Base-by-base conservation (phyloP, 192 early-diverging fungal species). In the Backusella psychrophila region DNA sequence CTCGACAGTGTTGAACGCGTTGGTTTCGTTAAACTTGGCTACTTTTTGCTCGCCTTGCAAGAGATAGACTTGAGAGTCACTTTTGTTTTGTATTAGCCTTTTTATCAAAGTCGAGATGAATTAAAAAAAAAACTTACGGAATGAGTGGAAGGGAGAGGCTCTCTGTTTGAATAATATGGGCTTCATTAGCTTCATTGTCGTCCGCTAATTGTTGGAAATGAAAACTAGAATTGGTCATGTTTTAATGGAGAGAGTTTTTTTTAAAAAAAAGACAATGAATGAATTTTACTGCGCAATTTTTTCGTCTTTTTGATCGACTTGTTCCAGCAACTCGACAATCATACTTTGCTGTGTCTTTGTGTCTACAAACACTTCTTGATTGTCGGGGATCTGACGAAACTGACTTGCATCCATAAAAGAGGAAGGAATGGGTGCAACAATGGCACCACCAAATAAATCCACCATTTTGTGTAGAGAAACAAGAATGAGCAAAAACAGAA, bases 311-410 rank as follows among this genome's bases (percentile, higher is more conserved):
- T 82, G 75, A 14, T 92, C 87, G 2, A 85, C 90, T 59, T 86
- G 68, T 71, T 98, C 91, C 69, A 98, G 82, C 35, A 98, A 85
- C 81, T 98, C 96, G 31, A 98, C 78, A 46, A 98, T 94, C 7
- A 98, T 80, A 81, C 93, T 95, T 72, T 92, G 90, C 76, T 95
- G 91, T 6, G 87, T 91, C 6, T 73, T 81, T 31, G 80, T 80
- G 71, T 92, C 85, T 8, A 92, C 90, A 82, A 94, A 98, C 6
- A 97, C 96, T 77, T 98, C 96, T 82, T 98, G 96, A 81, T 96
- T 91, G 83, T 94, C 93, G 0, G 96, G 96, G 0, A 98, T 88
- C 56, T 93, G 79, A 35, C 96, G 92, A 15, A 97, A 76, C n/a
- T 87, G 69, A 76, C 95, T 96, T 83, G 80, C 80, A 75, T 78